Percentiles rank a stretch among this genome's conserved stretches.
Evolutionary conservation across 2,329 filamentous ascomycete genomes (phyloP).

Genomic region (Chrysosporium queenslandicum): DNA sequence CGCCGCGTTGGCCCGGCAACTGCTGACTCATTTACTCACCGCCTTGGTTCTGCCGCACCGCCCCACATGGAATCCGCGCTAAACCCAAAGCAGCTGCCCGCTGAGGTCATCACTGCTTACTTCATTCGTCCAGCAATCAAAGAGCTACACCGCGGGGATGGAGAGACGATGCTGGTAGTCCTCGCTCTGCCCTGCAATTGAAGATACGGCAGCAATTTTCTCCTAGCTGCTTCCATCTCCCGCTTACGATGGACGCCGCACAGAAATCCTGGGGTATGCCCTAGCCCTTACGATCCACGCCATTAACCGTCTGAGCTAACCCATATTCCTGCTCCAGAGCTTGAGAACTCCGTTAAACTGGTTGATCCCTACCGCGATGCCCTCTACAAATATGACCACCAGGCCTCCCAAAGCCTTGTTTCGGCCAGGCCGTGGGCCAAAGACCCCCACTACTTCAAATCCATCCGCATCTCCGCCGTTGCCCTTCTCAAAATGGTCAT

Average conservation of each 20-base stretch:
- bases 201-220: too few relatives aligned
- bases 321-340: conserved; percentile 48
- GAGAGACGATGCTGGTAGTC: too few relatives aligned
- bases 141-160: not conserved
- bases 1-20: conserved; percentile 30
- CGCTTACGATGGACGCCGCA: conserved; percentile 43
- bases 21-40: conserved; percentile 26
- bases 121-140: not conserved
- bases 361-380: conserved; percentile 81
- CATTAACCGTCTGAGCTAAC: conserved; percentile 11
- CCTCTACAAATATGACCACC: conserved; percentile 71
- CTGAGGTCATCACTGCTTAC: conserved; percentile 6
- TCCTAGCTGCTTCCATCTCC: not conserved
- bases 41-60: conserved; percentile 24
- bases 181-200: too few relatives aligned
- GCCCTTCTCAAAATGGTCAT: conserved; percentile 98
- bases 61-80: conserved; percentile 18
- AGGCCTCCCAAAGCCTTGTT: conserved; percentile 56
- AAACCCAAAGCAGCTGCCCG: not conserved
- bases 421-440: conserved; percentile 61
- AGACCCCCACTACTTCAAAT: conserved; percentile 81
- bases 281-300: not conserved
- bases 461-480: conserved; percentile 84
- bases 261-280: conserved; percentile 51
- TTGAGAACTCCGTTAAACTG: conserved; percentile 74